Evolutionary conservation across 192 early-diverging fungal genomes (phyloP).

Genomic region (Phlyctochytrium arcticum): DNA sequence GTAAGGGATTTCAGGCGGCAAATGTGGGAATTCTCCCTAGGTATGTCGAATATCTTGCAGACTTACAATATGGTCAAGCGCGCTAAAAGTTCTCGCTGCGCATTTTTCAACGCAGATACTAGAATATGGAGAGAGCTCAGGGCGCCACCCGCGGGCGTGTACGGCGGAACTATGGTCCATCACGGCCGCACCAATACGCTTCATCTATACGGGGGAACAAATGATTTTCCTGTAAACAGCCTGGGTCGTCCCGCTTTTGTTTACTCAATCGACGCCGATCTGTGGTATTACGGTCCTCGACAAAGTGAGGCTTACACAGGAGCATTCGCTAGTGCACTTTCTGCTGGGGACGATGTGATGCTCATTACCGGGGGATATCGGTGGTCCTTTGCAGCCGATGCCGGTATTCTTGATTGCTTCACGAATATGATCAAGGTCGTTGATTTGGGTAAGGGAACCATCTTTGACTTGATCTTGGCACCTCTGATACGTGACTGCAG

Average conservation of each 20-base stretch:
- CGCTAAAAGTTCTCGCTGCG: too few species aligned
- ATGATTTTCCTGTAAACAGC: background rate
- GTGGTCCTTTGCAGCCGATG: background rate
- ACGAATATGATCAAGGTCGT: background rate
- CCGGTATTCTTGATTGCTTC: constrained; percentile 2
- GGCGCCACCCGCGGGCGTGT: constrained; percentile 24
- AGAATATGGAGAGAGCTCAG: constrained; percentile 17
- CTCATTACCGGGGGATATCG: constrained; percentile 8
- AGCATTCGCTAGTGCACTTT: background rate
- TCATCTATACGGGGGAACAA: constrained; percentile 31
- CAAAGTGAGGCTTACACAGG: background rate
- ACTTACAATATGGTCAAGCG: too few species aligned
- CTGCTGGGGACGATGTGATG: constrained; percentile 6
- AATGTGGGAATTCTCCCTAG: constrained; percentile 5
- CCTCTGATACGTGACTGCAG: background rate
- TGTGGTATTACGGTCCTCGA: constrained; percentile 27
- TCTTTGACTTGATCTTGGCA: background rate
- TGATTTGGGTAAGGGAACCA: constrained; percentile 10
- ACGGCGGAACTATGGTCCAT: constrained; percentile 19
- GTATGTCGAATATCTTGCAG: background rate
- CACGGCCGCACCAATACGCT: constrained; percentile 30
- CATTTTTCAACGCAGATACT: too few species aligned
- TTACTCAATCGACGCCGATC: constrained; percentile 31
- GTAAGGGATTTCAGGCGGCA: constrained; percentile 4
- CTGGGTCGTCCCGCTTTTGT: constrained; percentile 3